Base-by-base conservation (phyloP, 2,329 filamentous ascomycete species). In the Pezicula radicicola region DNA sequence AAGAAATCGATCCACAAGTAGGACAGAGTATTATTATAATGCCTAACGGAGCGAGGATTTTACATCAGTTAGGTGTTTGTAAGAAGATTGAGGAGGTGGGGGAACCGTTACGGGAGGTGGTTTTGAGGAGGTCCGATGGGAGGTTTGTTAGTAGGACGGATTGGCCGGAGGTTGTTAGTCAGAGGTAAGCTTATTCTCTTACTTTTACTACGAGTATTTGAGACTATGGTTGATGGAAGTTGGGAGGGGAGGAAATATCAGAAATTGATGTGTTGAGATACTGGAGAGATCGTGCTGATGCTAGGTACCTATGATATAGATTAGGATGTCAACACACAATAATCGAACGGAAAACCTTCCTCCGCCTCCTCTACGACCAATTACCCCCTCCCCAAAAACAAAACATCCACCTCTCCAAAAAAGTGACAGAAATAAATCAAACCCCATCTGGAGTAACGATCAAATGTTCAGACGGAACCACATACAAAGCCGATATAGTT, bases 61-160 rank as follows among this genome's bases (percentile, higher is more conserved):
- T 79, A 1, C 75, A 79, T 48, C 78, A 81, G 58, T 60, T 81
- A 1, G 76, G 74, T 0, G 56, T 64, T 19, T 37, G 37, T 35
- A 19, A 39, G 18, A 19, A 37, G 19, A 47, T 47, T 18, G 47
- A 49, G 7, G 16, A 9, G n/a, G 19, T 21, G 7, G 16, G 30
- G 2, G 15, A 47, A 13, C 6, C 45, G 18, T 9, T 47, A 10
- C 16, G 19, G 6, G 16, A 25, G n/a, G n/a, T 30, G 8, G 25
- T 36, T 16, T 33, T 39, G 10, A 16, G 45, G 25, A 36, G 45
- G n/a, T 21, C 21, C 18, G 35, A 37, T 36, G 45, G 45, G 16
- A 25, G 35, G 16, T 4, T 47, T 4, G n/a, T 36, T 19, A 36
- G n/a, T 9, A 10, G 13, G 27, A 16, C 35, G 6, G 45, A 36